Percentiles rank a stretch among this genome's conserved stretches.
phyloP scores from a whole-genome alignment of 83 land plant genomes.

The Thuja plicata region DNA sequence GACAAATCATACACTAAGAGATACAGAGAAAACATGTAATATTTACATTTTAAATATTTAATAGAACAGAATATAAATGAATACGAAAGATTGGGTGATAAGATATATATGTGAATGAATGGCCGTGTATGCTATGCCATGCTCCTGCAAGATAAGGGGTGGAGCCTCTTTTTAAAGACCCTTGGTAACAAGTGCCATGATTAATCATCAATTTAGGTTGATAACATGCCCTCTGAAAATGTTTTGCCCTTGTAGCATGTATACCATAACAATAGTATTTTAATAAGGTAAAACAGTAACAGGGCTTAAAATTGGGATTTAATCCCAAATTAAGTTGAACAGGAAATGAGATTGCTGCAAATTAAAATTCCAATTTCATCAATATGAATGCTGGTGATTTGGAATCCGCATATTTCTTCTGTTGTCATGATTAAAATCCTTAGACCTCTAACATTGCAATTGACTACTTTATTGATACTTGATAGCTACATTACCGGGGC shows the following conservation, averaged over 20 bases:
- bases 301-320: not conserved
- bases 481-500: not conserved
- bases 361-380: not conserved
- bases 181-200: not conserved
- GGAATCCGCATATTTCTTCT: not conserved
- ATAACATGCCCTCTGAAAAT: not conserved
- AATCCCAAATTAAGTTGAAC: not conserved
- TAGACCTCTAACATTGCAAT: not conserved
- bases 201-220: not conserved
- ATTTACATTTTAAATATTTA: not conserved
- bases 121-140: not conserved
- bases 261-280: too few species aligned
- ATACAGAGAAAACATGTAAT: not conserved
- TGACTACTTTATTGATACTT: not conserved
- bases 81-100: too few species aligned
- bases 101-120: too few species aligned
- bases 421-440: not conserved
- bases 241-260: not conserved
- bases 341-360: too few species aligned
- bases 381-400: not conserved
- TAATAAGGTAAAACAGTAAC: too few species aligned
- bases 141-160: not conserved
- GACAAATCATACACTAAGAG: not conserved
- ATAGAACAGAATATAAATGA: too few species aligned
- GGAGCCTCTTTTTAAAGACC: not conserved